Evolutionary conservation across 371 early-diverging fungal genomes (phyloP).

Genomic region (Chytridiales sp.): DNA sequence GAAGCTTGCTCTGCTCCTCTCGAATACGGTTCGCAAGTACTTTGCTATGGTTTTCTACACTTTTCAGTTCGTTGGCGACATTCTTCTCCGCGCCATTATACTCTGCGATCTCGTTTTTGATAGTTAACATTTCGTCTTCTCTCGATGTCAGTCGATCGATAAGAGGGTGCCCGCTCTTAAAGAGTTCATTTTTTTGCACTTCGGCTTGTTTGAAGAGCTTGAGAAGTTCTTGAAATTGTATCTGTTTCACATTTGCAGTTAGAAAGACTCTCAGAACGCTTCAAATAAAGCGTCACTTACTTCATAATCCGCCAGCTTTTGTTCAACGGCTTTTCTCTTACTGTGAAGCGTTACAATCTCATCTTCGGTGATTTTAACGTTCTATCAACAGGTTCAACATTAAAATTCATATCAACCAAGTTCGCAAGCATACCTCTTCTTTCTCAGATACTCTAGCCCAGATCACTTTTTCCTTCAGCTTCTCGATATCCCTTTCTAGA

Average conservation of each 20-base stretch:
- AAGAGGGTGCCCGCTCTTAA: slow-evolving; percentile 14
- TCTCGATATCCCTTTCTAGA: slow-evolving; percentile 59
- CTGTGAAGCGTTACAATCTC: slow-evolving; percentile 1
- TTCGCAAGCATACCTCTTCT: slow-evolving; percentile 48
- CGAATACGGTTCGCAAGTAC: slow-evolving; percentile 33
- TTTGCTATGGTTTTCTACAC: slow-evolving; percentile 11
- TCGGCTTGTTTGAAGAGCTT: neutral
- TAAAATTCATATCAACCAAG: too few species aligned
- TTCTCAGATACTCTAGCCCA: slow-evolving; percentile 75
- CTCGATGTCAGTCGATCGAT: slow-evolving; percentile 30
- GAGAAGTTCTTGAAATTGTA: too few species aligned
- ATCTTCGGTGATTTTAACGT: neutral
- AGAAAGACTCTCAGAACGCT: too few species aligned
- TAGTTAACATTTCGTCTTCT: slow-evolving; percentile 23
- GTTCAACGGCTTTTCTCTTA: slow-evolving; percentile 40
- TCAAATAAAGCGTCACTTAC: too few species aligned
- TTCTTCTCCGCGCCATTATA: neutral
- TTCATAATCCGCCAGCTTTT: slow-evolving; percentile 7
- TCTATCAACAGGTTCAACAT: too few species aligned
- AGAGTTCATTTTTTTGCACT: neutral
- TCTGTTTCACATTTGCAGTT: too few species aligned
- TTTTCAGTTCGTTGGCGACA: neutral
- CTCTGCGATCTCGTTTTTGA: neutral
- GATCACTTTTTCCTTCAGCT: slow-evolving; percentile 66
- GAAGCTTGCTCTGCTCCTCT: slow-evolving; percentile 40